phyloP scores from a whole-genome alignment of 2,329 filamentous ascomycete species.

The Colletotrichum gloeosporioides region DNA sequence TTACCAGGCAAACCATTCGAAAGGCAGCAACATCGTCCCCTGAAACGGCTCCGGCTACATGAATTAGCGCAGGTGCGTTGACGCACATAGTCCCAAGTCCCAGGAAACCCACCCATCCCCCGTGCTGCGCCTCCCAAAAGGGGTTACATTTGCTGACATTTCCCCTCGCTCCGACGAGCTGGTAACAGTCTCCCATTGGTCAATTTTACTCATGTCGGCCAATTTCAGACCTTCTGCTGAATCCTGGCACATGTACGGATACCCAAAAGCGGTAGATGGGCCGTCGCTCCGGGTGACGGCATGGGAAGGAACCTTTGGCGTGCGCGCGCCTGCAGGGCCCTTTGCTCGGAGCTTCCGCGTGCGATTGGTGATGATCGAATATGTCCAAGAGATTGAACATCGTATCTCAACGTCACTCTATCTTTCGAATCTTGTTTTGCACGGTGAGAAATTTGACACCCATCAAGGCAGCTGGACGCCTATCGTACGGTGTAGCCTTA shows the following conservation, averaged over 20 bases:
- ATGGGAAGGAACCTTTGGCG: neutral
- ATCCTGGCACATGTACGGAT: neutral
- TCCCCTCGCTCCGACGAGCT: neutral
- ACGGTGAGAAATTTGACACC: neutral
- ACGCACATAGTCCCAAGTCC: neutral
- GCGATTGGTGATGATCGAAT: neutral
- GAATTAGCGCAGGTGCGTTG: neutral
- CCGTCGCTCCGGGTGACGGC: neutral
- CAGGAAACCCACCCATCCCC: neutral
- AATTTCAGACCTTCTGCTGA: neutral
- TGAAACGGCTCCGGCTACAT: neutral
- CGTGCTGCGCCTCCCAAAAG: neutral
- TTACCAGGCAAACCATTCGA: neutral
- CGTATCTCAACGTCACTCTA: neutral
- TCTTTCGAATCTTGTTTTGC: neutral
- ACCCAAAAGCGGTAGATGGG: neutral
- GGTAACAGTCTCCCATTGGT: neutral
- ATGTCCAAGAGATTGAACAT: neutral
- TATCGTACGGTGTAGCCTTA: neutral
- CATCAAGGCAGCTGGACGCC: neutral
- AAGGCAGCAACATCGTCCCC: neutral
- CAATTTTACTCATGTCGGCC: neutral
- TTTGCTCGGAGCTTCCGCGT: neutral
- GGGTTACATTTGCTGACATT: slow-evolving; percentile 1
- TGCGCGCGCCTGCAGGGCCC: neutral